These are phyloP conservation scores for Apiospora marii DNA, from an alignment of 2,329 filamentous ascomycete species.

Conservation along the genomic window DNA sequence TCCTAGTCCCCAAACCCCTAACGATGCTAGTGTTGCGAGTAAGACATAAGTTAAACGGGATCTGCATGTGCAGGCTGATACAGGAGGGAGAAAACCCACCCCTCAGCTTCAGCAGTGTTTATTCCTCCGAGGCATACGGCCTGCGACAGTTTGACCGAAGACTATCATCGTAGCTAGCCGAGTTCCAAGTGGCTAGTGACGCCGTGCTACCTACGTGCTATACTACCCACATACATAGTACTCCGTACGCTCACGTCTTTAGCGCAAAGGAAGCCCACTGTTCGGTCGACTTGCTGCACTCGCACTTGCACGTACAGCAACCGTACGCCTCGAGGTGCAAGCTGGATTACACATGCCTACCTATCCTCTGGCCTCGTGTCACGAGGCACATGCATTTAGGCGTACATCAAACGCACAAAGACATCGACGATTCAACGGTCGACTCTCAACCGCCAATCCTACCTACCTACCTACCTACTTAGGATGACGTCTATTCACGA, in stretches of 20 bases:
- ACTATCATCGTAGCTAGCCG: neutral
- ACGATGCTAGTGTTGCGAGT: neutral
- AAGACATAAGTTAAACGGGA: constrained; percentile 5
- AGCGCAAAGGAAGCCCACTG: neutral
- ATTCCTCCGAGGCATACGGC: neutral
- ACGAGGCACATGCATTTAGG: neutral
- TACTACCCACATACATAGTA: too few species aligned
- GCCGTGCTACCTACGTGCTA: neutral
- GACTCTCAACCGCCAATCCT: neutral
- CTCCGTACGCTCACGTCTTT: neutral
- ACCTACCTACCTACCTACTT: too few species aligned
- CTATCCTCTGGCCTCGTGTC: neutral
- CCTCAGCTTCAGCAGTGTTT: neutral
- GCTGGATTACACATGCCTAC: neutral
- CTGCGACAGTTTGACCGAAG: neutral
- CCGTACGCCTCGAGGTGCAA: neutral
- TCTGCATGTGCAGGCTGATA: constrained; percentile 1
- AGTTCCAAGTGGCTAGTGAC: neutral
- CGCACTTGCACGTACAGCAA: neutral
- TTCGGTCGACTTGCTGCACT: neutral
- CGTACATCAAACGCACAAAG: constrained; percentile 4
- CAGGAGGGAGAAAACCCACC: neutral
- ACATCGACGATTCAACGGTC: constrained; percentile 1
- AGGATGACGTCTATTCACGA: constrained; percentile 1
- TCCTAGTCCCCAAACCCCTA: neutral